Conservation (phyloP, 2,329 filamentous ascomycete species). For the Trichoderma sp. region DNA sequence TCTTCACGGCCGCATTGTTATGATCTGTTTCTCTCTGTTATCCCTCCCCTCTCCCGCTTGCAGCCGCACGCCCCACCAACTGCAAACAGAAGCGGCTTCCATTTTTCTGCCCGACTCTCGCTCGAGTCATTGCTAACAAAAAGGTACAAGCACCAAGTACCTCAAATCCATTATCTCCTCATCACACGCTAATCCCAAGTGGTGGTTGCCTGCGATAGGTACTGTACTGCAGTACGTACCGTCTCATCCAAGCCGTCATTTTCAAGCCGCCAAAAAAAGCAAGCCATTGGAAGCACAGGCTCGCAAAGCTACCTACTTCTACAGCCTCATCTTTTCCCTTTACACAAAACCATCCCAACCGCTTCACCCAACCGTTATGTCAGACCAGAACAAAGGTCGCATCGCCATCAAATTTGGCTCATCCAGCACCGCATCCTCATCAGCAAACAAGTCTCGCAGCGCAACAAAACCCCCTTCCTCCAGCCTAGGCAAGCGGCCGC, state of each 20-base stretch:
- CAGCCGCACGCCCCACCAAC: conserved; percentile 2
- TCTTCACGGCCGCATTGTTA: neutral
- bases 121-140: neutral
- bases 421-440: conserved; percentile 35
- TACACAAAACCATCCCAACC: neutral
- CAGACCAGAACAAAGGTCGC: conserved; percentile 43
- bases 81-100: conserved; percentile 8
- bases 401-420: conserved; percentile 55
- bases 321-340: neutral
- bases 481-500: conserved; percentile 52
- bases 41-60: neutral
- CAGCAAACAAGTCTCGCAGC: conserved; percentile 37
- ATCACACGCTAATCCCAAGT: neutral
- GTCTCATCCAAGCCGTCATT: neutral
- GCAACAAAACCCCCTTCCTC: conserved; percentile 48
- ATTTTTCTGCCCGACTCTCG: conserved; percentile 9
- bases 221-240: neutral
- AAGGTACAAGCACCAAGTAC: neutral
- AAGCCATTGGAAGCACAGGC: neutral
- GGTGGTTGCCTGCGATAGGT: neutral
- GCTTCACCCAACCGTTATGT: conserved; percentile 38
- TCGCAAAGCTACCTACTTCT: neutral
- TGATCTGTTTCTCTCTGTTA: too few relatives aligned
- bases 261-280: neutral
- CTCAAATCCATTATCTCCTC: neutral